Base-by-base conservation (phyloP, 495 filamentous ascomycete species). In the Cercophora newfieldiana region DNA sequence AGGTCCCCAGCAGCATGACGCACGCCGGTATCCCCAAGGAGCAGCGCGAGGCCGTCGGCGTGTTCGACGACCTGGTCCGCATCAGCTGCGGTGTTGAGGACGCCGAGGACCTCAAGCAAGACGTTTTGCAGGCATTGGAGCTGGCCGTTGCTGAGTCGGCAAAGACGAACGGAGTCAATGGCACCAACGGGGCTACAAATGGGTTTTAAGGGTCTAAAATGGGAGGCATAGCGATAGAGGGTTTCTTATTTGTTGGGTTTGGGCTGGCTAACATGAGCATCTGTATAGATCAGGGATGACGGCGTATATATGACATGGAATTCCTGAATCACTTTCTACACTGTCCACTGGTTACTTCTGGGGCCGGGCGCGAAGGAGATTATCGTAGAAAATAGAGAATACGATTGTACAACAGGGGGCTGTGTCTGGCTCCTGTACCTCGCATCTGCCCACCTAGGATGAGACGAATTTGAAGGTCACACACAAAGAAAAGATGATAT, bases 61-160 rank as follows among this genome's bases (percentile, higher is more conserved):
- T 99, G n/a, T 97, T 86, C 72, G 95, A 99, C 74, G 95, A 99
- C 78, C 84, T 99, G n/a, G 90, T 99, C 44, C 86, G 95, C 60
- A 81, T 99, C 56, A 96, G 92, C 82, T 96, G 92, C 74, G 95
- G 95, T 59, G 86, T 99, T 66, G 95, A 99, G 80, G 95, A 99
- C 77, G 87, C 83, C 0, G 89, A 90, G 71, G 95, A 99, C 80
- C 79, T 99, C 68, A 86, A 84, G 71, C 83, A 79, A 24, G 95
- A 99, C 84, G 86, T 96, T n/a, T 73, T 93, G 63, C 87, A 92
- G 76, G 95, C 95, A 22, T 73, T 97, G 50, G 91, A 94, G 77
- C 85, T 81, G 77, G 92, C 91, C 5, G 87, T 92, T 16, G 82
- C 53, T 12, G 76, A 77, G 58, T n/a, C n/a, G n/a, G 64, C 83